Evolutionary conservation across 352 stramenopile species (phyloP), one percentile per base, ranked within the genome.

Genomic region (Globisporangium ultimum): DNA sequence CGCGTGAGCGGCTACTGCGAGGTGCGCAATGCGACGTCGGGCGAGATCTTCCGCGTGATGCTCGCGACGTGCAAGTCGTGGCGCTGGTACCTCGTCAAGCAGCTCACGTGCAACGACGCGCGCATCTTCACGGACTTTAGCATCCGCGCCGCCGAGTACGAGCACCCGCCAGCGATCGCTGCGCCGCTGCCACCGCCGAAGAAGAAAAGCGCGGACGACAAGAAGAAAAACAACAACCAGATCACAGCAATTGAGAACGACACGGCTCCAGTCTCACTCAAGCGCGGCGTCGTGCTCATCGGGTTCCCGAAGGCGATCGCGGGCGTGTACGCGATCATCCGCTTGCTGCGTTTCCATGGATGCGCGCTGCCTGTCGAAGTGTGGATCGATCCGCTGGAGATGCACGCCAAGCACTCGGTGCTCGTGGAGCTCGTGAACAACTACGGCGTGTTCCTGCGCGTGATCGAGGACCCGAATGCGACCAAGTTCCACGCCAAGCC

Each of bases 401-500:
- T 90, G 77, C 65, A 53, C 22, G 58, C 63, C 11, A 72, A 64
- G 1, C 79, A 92, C 59, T 88, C 84, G 10, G 59, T 91, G 0
- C 48, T 91, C 1, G 42, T 71, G n/a, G 72, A 85, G 47, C 64
- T 94, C 22, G 63, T 78, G 28, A 64, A 62, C 24, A 61, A 79
- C 21, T 78, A 87, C 71, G 71, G 80, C 34, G 76, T 88, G 13
- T 56, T 82, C 4, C 58, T 94, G 15, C 67, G 82, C 21, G 72
- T 69, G 28, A 86, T 92, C 40, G 38, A 54, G n/a, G 77, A 92
- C 61, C 74, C 79, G 17, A 68, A 72, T 36, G 79, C 79, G 38
- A 87, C 70, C 51, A 85, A 85, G 42, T 94, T 91, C 55, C 66
- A 78, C 48, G 81, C 79, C n/a, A 94, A 94, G 53, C 78, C 79